Conservation (phyloP, 1,284 basidiomycete species). For the Trichosporon ovoides region DNA sequence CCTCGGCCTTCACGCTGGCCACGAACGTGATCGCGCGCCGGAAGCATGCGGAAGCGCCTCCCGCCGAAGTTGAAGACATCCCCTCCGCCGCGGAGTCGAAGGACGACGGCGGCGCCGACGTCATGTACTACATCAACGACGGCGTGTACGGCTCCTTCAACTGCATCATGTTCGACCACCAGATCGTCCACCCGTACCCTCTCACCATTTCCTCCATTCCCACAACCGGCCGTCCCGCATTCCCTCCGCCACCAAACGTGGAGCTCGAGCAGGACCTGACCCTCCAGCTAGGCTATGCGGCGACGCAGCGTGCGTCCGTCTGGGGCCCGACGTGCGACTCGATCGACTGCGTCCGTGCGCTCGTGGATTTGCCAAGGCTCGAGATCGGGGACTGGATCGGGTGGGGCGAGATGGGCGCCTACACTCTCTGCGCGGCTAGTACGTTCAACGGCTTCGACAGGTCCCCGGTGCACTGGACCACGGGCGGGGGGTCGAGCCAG, state of each 20-base stretch:
- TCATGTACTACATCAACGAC: conserved; percentile 87
- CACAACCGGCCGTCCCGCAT: conserved; percentile 36
- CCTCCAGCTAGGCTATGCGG: conserved; percentile 45
- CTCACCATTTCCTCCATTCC: conserved; percentile 52
- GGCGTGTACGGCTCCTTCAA: conserved; percentile 98
- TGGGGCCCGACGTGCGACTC: conserved; percentile 80
- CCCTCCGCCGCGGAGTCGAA: conserved; percentile 7
- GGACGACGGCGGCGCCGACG: conserved; percentile 44
- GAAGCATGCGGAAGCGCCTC: background rate
- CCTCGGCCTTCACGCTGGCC: conserved; percentile 86
- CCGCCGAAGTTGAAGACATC: conserved; percentile 14
- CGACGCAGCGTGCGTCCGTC: conserved; percentile 51
- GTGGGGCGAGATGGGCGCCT: conserved; percentile 88
- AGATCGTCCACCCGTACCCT: conserved; percentile 78
- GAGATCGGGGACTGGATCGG: conserved; percentile 86
- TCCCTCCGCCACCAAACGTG: conserved; percentile 49
- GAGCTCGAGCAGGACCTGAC: conserved; percentile 44
- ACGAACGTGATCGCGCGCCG: conserved; percentile 90
- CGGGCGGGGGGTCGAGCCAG: conserved; percentile 29
- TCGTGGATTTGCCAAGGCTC: conserved; percentile 60
- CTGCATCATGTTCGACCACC: conserved; percentile 91
- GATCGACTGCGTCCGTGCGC: conserved; percentile 71
- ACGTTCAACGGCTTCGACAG: conserved; percentile 67
- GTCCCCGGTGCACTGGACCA: conserved; percentile 45
- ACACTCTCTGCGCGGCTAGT: conserved; percentile 84